Evolutionary conservation across 257 asterid species (phyloP).

Genomic region (Pogostemon cablin): DNA sequence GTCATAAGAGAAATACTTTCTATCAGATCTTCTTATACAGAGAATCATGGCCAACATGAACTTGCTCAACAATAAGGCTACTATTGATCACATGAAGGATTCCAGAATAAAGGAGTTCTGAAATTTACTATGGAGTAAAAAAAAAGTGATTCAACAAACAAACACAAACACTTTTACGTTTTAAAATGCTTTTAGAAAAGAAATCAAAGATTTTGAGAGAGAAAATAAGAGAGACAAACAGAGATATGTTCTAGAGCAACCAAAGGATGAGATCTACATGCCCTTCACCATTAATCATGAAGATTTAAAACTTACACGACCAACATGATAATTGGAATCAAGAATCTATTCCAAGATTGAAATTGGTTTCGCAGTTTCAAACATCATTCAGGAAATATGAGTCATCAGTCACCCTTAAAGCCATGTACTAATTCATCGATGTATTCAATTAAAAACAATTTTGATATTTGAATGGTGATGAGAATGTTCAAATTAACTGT

Average conservation of each 20-base stretch:
- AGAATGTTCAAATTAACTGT: background rate
- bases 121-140: slow-evolving; percentile 17
- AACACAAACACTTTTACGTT: background rate
- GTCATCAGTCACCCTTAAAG: background rate
- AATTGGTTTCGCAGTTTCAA: background rate
- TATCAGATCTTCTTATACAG: slow-evolving; percentile 3
- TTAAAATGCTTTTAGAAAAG: background rate
- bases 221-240: background rate
- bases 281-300: slow-evolving; percentile 25
- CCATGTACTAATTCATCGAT: background rate
- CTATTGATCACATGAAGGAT: background rate
- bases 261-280: slow-evolving; percentile 43
- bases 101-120: background rate
- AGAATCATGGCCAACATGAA: slow-evolving; percentile 12
- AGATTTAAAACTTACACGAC: background rate
- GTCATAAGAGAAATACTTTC: background rate
- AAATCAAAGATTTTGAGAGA: background rate
- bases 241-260: background rate
- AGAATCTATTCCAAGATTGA: slow-evolving; percentile 13
- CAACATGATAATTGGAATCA: slow-evolving; percentile 19
- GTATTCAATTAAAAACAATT: slow-evolving; percentile 9
- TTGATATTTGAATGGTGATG: background rate
- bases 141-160: slow-evolving; percentile 5
- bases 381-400: background rate
- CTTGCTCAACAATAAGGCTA: background rate